These are phyloP conservation scores for Coniochaeta hoffmannii DNA, from an alignment of 2,329 filamentous ascomycete species.

Conservation along the genomic window DNA sequence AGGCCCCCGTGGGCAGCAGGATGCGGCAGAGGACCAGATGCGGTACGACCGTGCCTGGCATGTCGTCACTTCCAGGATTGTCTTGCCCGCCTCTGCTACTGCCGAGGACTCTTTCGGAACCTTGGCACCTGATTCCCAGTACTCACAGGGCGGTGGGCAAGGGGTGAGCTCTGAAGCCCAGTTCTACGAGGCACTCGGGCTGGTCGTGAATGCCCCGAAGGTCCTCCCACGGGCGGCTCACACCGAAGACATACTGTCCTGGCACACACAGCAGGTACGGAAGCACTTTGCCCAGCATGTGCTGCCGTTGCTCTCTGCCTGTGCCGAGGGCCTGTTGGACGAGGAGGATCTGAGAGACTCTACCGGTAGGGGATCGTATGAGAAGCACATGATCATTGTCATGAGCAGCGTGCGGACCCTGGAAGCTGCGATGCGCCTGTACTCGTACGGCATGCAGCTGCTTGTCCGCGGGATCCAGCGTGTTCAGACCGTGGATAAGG, in stretches of 20 bases:
- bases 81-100: conserved; percentile 47
- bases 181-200: conserved; percentile 45
- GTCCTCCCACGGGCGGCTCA: conserved; percentile 41
- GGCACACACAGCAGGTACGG: conserved; percentile 55
- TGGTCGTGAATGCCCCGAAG: conserved; percentile 40
- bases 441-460: conserved; percentile 45
- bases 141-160: conserved; percentile 27
- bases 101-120: conserved; percentile 47
- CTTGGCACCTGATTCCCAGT: conserved; percentile 31
- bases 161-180: conserved; percentile 26
- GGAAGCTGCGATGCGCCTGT: conserved; percentile 51
- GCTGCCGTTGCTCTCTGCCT: conserved; percentile 45
- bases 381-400: conserved; percentile 38
- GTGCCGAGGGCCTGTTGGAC: conserved; percentile 15
- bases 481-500: conserved; percentile 11
- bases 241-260: conserved; percentile 49
- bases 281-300: conserved; percentile 54
- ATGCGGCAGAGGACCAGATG: conserved; percentile 39
- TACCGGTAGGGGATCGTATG: conserved; percentile 18
- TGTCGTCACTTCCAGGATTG: conserved; percentile 48
- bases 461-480: conserved; percentile 40
- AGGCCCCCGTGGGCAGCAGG: neutral
- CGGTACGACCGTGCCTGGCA: conserved; percentile 58
- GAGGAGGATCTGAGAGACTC: conserved; percentile 4
- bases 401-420: conserved; percentile 45